Percentiles rank a stretch among this genome's conserved stretches.
Evolutionary conservation across 2,329 filamentous ascomycete genomes (phyloP).

Genomic region (Alternaria sp.): DNA sequence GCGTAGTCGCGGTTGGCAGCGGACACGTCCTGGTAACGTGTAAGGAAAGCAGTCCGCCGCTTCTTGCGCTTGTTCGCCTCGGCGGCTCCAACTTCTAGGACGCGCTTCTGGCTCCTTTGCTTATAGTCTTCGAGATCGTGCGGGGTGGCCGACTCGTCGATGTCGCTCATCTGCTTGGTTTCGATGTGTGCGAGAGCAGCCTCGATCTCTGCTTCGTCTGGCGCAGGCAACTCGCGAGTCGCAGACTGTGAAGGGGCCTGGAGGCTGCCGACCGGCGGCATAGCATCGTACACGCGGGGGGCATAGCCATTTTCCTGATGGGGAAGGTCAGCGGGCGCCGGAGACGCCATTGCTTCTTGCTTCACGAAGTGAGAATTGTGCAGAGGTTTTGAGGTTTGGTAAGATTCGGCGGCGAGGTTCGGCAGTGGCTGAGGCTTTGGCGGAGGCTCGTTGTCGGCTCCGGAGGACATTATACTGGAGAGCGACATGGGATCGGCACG

Average conservation of each 20-base stretch:
- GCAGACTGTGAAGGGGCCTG: constrained; percentile 22
- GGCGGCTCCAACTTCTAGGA: constrained; percentile 66
- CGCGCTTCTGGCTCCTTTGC: constrained; percentile 68
- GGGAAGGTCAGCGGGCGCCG: constrained; percentile 33
- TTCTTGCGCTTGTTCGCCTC: constrained; percentile 73
- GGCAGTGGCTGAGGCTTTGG: constrained; percentile 53
- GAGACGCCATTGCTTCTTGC: constrained; percentile 42
- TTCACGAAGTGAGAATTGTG: constrained; percentile 40
- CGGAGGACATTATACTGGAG: constrained; percentile 90
- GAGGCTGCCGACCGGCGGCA: constrained; percentile 27
- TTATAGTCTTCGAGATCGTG: constrained; percentile 61
- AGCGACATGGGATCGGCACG: constrained; percentile 94
- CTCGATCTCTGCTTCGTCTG: constrained; percentile 71
- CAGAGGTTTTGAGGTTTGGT: constrained; percentile 28
- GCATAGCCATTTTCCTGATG: constrained; percentile 25
- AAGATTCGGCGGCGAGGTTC: constrained; percentile 29
- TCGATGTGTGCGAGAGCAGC: constrained; percentile 67
- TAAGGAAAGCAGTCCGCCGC: constrained; percentile 62
- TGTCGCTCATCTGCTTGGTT: constrained; percentile 62
- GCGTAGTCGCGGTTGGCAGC: constrained; percentile 72
- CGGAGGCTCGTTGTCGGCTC: constrained; percentile 73
- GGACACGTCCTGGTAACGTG: constrained; percentile 66
- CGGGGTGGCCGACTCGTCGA: constrained; percentile 61
- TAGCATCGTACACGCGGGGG: constrained; percentile 30
- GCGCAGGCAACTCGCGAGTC: constrained; percentile 37